Conservation (phyloP, 169 alveolate species). For the Fabrea salina region DNA sequence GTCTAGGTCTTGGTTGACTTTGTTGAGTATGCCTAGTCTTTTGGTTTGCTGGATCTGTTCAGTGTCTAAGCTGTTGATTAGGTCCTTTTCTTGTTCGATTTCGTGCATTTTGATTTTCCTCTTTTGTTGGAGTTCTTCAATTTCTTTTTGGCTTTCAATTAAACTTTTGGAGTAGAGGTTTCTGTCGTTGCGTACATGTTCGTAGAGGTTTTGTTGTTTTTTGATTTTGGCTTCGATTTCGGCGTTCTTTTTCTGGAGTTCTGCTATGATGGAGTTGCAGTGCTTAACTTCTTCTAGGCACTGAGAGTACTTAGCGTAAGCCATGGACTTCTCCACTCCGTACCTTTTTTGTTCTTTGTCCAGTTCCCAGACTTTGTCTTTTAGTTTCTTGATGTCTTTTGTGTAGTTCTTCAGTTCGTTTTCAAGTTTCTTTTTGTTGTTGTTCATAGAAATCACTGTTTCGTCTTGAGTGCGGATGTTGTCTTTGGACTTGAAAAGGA, state of each 20-base stretch:
- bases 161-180: conserved; percentile 81
- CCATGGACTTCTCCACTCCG: conserved; percentile 70
- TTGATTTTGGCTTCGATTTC: conserved; percentile 85
- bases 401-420: conserved; percentile 62
- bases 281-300: conserved; percentile 80
- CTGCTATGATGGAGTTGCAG: conserved; percentile 76
- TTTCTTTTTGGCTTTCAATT: conserved; percentile 82
- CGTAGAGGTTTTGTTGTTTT: conserved; percentile 80
- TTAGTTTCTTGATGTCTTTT: conserved; percentile 54
- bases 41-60: conserved; percentile 59
- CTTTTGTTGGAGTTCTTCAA: conserved; percentile 69
- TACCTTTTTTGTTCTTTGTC: conserved; percentile 70
- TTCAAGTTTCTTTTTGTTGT: conserved; percentile 31
- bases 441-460: not conserved
- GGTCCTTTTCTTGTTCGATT: conserved; percentile 71
- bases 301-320: conserved; percentile 78
- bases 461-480: not conserved
- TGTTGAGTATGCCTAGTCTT: conserved; percentile 47
- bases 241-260: conserved; percentile 79
- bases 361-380: conserved; percentile 47
- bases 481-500: not conserved
- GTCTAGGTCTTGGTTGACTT: conserved; percentile 48
- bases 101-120: conserved; percentile 67
- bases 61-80: conserved; percentile 59
- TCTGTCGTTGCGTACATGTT: conserved; percentile 82